These are phyloP conservation scores for Fusarium sp. DNA, from an alignment of 2,329 filamentous ascomycete species.

Conservation along the genomic window DNA sequence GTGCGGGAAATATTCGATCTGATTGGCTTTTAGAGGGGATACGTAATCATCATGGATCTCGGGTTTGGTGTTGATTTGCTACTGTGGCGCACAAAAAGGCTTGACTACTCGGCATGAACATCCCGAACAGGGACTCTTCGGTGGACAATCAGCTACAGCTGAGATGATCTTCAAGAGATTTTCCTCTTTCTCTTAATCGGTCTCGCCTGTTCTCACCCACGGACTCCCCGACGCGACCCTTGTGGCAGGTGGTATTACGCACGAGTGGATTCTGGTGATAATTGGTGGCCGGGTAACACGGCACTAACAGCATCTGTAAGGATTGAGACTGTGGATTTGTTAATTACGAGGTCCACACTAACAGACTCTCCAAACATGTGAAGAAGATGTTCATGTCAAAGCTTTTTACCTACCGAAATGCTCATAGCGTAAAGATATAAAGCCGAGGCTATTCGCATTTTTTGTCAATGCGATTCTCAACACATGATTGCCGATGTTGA, in stretches of 20 bases:
- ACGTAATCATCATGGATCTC: conserved; percentile 12
- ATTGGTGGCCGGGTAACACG: not conserved
- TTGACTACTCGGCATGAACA: conserved; percentile 24
- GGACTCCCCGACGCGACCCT: conserved; percentile 15
- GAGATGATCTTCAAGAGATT: not conserved
- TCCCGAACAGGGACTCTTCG: conserved; percentile 22
- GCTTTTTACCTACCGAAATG: not conserved
- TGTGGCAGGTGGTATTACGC: conserved; percentile 25
- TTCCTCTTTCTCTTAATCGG: not conserved
- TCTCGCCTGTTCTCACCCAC: not conserved
- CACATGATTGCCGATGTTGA: not conserved
- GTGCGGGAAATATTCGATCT: conserved; percentile 8
- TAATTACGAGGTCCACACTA: not conserved
- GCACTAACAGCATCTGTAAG: not conserved
- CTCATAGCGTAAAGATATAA: not conserved
- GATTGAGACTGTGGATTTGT: not conserved
- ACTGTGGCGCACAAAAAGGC: conserved; percentile 4
- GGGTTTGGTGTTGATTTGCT: conserved; percentile 7
- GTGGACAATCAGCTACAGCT: not conserved
- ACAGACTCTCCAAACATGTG: not conserved
- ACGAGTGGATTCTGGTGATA: conserved; percentile 7
- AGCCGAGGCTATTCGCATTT: not conserved
- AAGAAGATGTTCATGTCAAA: not conserved
- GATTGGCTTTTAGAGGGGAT: conserved; percentile 13
- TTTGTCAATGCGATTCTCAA: not conserved